These are phyloP conservation scores for Alternaria consortialis DNA, from an alignment of 2,329 filamentous ascomycete species.

Conservation along the genomic window DNA sequence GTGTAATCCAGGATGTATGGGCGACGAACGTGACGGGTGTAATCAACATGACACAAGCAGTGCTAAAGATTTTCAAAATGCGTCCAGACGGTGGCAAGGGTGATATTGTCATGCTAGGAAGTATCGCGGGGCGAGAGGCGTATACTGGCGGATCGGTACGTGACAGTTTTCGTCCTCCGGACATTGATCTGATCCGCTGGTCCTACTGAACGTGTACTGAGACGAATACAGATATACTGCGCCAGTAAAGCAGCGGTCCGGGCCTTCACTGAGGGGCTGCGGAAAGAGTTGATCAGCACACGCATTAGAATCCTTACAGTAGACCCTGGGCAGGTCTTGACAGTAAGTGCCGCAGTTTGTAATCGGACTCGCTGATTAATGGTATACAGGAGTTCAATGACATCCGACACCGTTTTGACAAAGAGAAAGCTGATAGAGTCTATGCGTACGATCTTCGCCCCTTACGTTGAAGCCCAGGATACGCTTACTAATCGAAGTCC, in stretches of 20 bases:
- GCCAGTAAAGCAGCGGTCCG: slow-evolving; percentile 88
- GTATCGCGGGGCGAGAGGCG: slow-evolving; percentile 83
- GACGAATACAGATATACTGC: slow-evolving; percentile 67
- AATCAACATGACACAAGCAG: slow-evolving; percentile 93
- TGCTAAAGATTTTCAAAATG: slow-evolving; percentile 80
- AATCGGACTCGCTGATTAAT: not conserved
- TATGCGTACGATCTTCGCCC: slow-evolving; percentile 66
- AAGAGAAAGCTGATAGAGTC: slow-evolving; percentile 83
- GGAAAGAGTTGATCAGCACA: slow-evolving; percentile 81
- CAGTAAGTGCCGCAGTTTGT: slow-evolving; percentile 48
- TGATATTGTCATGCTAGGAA: slow-evolving; percentile 93
- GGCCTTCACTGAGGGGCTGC: slow-evolving; percentile 79
- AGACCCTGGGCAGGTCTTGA: slow-evolving; percentile 90
- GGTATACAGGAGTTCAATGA: slow-evolving; percentile 73
- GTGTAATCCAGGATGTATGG: slow-evolving; percentile 85
- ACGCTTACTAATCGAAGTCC: slow-evolving; percentile 9
- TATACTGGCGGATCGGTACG: slow-evolving; percentile 75
- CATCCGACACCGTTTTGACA: slow-evolving; percentile 84
- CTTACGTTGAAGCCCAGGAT: not conserved
- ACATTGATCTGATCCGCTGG: too few species aligned
- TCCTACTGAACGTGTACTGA: not conserved
- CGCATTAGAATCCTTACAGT: slow-evolving; percentile 84
- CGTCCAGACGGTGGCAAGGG: slow-evolving; percentile 74
- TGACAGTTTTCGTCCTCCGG: not conserved
- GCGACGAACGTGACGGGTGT: slow-evolving; percentile 89